A percentile compares a stretch with the other conserved stretches of the same genome.
Evolutionary conservation across 1,284 basidiomycete species (phyloP).

Genomic region (Agaricales sp.): DNA sequence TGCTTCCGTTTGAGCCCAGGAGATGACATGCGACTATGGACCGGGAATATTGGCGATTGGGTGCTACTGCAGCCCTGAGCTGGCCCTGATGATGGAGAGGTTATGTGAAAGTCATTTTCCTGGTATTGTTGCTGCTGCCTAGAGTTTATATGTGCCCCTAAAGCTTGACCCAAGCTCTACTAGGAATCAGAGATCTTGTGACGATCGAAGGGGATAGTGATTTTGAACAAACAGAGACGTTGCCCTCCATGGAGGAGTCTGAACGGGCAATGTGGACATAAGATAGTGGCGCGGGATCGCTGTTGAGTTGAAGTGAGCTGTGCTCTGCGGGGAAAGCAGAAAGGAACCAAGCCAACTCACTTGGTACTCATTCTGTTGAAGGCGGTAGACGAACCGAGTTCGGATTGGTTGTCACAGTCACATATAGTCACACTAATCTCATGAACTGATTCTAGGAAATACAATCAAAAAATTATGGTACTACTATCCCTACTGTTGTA

Average conservation of each 20-base stretch:
- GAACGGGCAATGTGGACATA: neutral
- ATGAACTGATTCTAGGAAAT: no score
- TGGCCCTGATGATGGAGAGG: neutral
- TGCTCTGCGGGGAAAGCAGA: no score
- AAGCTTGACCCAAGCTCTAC: slow-evolving; percentile 38
- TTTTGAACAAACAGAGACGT: slow-evolving; percentile 2
- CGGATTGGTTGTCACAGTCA: no score
- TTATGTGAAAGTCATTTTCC: slow-evolving; percentile 27
- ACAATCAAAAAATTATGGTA: no score
- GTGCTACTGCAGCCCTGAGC: neutral
- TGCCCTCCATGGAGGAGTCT: neutral
- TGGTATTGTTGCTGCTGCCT: slow-evolving; percentile 17
- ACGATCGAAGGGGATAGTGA: slow-evolving; percentile 10
- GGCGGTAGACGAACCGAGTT: no score
- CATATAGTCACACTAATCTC: no score
- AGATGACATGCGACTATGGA: slow-evolving; percentile 16
- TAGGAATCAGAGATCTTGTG: slow-evolving; percentile 34
- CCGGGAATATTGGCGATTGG: neutral
- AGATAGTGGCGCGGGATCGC: neutral
- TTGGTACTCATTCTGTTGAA: no score
- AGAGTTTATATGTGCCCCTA: slow-evolving; percentile 28
- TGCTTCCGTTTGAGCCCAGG: slow-evolving; percentile 44
- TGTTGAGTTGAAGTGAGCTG: neutral
- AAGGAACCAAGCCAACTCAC: slow-evolving; percentile 1
- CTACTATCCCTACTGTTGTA: no score